Conservation (phyloP, 352 stramenopile species). For the Phytopythium helicoides region DNA sequence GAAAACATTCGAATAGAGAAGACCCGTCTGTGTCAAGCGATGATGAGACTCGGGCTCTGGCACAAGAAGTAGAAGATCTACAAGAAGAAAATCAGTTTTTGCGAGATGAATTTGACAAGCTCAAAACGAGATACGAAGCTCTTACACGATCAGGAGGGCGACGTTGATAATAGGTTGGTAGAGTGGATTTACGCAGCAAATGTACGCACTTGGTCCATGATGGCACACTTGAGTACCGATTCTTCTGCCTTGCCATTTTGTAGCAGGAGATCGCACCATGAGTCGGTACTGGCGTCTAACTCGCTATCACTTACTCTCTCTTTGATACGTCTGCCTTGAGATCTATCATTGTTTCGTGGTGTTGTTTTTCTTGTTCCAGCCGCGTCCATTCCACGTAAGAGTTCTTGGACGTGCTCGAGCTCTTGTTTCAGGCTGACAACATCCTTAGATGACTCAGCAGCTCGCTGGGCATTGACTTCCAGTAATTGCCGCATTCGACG, state of each 20-base stretch:
- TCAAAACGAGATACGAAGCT: conserved; percentile 62
- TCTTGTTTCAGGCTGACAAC: conserved; percentile 53
- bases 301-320: conserved; percentile 3
- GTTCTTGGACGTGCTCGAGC: conserved; percentile 39
- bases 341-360: not conserved
- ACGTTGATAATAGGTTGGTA: not conserved
- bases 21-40: conserved; percentile 5
- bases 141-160: not conserved
- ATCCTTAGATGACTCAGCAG: conserved; percentile 41
- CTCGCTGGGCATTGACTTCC: conserved; percentile 40
- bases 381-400: conserved; percentile 27
- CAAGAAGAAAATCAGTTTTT: conserved; percentile 70
- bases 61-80: conserved; percentile 46
- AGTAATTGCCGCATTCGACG: conserved; percentile 45
- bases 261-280: conserved; percentile 17
- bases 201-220: conserved; percentile 41
- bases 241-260: conserved; percentile 24
- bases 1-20: not conserved
- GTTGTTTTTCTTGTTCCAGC: too few species aligned
- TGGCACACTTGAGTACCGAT: conserved; percentile 31
- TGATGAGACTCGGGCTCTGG: conserved; percentile 10
- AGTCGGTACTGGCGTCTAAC: conserved; percentile 11
- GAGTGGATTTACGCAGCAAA: conserved; percentile 12
- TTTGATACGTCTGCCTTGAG: conserved; percentile 3
- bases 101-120: conserved; percentile 60